These are phyloP conservation scores for Rhizopogon vesiculosus DNA, from an alignment of 768 basidiomycete genomes.

Conservation along the genomic window DNA sequence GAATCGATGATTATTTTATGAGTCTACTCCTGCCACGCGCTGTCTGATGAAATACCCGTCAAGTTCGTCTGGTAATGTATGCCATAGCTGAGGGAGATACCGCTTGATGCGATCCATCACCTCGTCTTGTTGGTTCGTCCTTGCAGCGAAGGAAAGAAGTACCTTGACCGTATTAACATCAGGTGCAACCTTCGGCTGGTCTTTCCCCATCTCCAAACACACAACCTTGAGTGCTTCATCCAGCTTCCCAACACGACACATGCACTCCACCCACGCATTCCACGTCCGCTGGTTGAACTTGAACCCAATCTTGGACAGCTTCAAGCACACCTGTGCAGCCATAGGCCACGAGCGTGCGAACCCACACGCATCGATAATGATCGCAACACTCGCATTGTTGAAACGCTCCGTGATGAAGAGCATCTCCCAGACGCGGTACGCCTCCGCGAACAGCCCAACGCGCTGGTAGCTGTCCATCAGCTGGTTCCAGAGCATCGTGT, in stretches of 20 bases:
- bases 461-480: conserved; percentile 88
- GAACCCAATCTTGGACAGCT: conserved; percentile 46
- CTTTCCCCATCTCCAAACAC: conserved; percentile 59
- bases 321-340: conserved; percentile 51
- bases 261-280: conserved; percentile 81
- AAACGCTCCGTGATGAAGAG: conserved; percentile 55
- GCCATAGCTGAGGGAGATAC: conserved; percentile 34
- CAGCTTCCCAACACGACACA: conserved; percentile 66
- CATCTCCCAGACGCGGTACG: conserved; percentile 77
- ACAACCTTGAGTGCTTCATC: conserved; percentile 64
- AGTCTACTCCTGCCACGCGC: conserved; percentile 1
- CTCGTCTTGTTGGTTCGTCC: conserved; percentile 36
- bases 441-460: conserved; percentile 64
- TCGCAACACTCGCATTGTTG: conserved; percentile 65
- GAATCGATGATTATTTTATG: conserved; percentile 5
- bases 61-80: conserved; percentile 17
- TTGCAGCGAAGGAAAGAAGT: conserved; percentile 50
- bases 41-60: conserved; percentile 13
- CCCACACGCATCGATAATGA: conserved; percentile 84
- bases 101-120: conserved; percentile 42
- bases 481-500: conserved; percentile 70
- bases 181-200: conserved; percentile 38
- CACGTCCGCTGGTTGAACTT: conserved; percentile 63
- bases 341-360: conserved; percentile 45
- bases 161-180: conserved; percentile 46